Evolutionary conservation across 345 rosid genomes (phyloP).

Genomic region (Gossypium herbaceum): DNA sequence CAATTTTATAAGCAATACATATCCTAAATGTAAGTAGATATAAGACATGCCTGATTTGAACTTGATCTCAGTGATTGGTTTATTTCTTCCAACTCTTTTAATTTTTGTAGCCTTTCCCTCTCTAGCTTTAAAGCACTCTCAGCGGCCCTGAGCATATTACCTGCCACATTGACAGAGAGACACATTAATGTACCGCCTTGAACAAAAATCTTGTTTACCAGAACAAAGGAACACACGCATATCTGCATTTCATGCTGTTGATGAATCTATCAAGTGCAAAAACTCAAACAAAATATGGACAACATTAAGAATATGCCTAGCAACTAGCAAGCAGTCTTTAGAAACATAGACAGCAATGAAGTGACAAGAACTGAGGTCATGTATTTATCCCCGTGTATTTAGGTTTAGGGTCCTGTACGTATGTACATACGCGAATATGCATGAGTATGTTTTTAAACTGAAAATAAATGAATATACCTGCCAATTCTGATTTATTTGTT

Average conservation of each 20-base stretch:
- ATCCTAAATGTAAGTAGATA: background rate
- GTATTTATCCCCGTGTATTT: background rate
- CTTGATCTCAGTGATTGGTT: slow-evolving; percentile 40
- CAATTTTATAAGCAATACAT: background rate
- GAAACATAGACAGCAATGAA: background rate
- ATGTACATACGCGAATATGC: background rate
- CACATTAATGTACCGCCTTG: background rate
- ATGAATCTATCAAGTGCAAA: background rate
- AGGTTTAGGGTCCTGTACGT: background rate
- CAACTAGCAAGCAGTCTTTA: background rate
- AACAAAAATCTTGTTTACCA: background rate
- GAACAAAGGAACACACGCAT: background rate
- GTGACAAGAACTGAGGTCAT: background rate
- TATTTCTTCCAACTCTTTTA: slow-evolving; percentile 47
- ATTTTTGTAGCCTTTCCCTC: slow-evolving; percentile 58
- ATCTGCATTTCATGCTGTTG: background rate
- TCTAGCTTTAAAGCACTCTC: slow-evolving; percentile 60
- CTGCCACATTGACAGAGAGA: slow-evolving; percentile 29
- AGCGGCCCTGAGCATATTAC: slow-evolving; percentile 57
- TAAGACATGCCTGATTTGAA: slow-evolving; percentile 49
- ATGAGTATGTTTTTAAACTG: background rate
- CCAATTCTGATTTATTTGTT: slow-evolving; percentile 24
- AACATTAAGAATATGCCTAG: background rate
- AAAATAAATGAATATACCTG: slow-evolving; percentile 32
- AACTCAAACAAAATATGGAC: background rate